Conservation (phyloP, 257 asterid genomes). For the Solanum chmielewskii region DNA sequence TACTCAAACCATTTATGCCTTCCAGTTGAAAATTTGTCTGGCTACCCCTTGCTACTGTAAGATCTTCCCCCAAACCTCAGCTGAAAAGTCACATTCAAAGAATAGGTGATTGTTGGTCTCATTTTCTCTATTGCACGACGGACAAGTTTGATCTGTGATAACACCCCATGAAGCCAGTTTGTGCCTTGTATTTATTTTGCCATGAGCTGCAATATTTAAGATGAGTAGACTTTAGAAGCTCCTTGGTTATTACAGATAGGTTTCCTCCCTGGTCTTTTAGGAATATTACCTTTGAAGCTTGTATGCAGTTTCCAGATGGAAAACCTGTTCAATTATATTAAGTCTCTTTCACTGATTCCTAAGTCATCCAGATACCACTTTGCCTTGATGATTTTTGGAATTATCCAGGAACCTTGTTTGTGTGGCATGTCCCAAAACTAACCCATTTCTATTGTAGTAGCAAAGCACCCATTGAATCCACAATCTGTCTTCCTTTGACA, state of each 20-base stretch:
- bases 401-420: background rate
- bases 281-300: background rate
- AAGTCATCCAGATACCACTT: background rate
- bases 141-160: background rate
- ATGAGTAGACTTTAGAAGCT: background rate
- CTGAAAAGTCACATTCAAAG: background rate
- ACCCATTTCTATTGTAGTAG: background rate
- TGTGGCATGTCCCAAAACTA: background rate
- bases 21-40: background rate
- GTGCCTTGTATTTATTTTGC: background rate
- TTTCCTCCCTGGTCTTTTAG: background rate
- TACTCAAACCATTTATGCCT: background rate
- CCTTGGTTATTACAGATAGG: background rate
- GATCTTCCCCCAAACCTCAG: background rate
- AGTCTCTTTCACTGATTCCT: background rate
- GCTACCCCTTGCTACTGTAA: background rate
- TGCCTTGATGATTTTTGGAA: background rate
- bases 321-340: background rate
- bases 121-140: background rate
- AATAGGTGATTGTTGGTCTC: background rate
- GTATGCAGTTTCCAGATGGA: background rate
- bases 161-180: background rate
- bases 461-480: background rate
- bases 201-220: background rate
- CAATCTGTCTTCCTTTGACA: background rate